Conservation (phyloP, 345 rosid species). For the Acer saccharum region DNA sequence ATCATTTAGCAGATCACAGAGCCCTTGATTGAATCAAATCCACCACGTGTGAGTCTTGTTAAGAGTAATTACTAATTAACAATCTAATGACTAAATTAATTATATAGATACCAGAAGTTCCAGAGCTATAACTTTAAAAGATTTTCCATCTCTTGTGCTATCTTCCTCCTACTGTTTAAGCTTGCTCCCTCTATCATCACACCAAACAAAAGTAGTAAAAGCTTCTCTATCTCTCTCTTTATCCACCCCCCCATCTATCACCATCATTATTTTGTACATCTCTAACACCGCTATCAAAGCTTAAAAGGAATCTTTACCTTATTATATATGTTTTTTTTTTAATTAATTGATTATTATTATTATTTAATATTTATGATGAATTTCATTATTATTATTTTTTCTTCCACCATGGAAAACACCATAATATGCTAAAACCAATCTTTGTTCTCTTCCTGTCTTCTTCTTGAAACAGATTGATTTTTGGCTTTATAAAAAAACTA, state of each 20-base stretch:
- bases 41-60: constrained; percentile 17
- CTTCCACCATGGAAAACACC: constrained; percentile 25
- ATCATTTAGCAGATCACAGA: background rate
- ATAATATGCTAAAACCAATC: constrained; percentile 14
- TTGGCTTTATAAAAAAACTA: constrained; percentile 20
- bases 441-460: constrained; percentile 20
- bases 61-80: constrained; percentile 4
- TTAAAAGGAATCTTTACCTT: constrained; percentile 30
- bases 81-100: constrained; percentile 10
- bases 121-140: too few species aligned
- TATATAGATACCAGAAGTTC: background rate
- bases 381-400: constrained; percentile 16
- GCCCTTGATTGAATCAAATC: background rate
- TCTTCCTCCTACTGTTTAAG: background rate
- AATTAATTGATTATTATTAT: background rate
- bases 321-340: constrained; percentile 12
- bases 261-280: constrained; percentile 40
- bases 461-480: constrained; percentile 24
- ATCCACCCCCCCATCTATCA: constrained; percentile 26
- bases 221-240: constrained; percentile 7
- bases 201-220: constrained; percentile 9
- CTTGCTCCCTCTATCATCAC: constrained; percentile 13
- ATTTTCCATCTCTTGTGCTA: constrained; percentile 7
- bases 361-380: background rate
- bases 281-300: constrained; percentile 12